Evolutionary conservation across 2,329 filamentous ascomycete genomes (phyloP).

Genomic region (Curvularia sp.): DNA sequence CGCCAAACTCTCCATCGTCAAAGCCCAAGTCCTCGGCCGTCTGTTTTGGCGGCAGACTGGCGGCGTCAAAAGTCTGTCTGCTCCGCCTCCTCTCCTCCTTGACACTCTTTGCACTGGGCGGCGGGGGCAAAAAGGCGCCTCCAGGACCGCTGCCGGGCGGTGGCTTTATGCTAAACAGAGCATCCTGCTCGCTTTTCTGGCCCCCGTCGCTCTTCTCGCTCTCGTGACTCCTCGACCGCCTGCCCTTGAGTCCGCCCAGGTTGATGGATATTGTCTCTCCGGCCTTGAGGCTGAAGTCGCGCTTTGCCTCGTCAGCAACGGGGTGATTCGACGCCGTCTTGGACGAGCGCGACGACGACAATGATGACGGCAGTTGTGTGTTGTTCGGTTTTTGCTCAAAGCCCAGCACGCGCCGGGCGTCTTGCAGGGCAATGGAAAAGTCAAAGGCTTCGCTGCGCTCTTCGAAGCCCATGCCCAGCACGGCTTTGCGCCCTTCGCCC

Average conservation of each 20-base stretch:
- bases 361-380: constrained; percentile 12
- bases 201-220: constrained; percentile 48
- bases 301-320: constrained; percentile 61
- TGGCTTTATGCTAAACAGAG: constrained; percentile 76
- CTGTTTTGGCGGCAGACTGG: constrained; percentile 23
- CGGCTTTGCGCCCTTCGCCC: constrained; percentile 77
- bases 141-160: constrained; percentile 61
- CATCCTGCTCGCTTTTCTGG: constrained; percentile 53
- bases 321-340: constrained; percentile 12
- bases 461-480: constrained; percentile 85
- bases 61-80: constrained; percentile 53
- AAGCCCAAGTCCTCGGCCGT: constrained; percentile 73
- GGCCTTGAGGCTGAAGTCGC: constrained; percentile 85
- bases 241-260: constrained; percentile 65
- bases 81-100: constrained; percentile 66
- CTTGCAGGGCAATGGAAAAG: constrained; percentile 80
- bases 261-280: constrained; percentile 89
- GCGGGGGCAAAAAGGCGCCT: constrained; percentile 66
- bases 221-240: constrained; percentile 50
- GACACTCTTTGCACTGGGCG: constrained; percentile 68
- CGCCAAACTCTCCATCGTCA: constrained; percentile 87
- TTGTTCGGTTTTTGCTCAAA: constrained; percentile 57
- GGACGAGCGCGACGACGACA: constrained; percentile 14
- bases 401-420: constrained; percentile 74
- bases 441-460: constrained; percentile 87